Evolutionary conservation across 257 asterid genomes (phyloP).

Genomic region (Capsicum rhomboideum): DNA sequence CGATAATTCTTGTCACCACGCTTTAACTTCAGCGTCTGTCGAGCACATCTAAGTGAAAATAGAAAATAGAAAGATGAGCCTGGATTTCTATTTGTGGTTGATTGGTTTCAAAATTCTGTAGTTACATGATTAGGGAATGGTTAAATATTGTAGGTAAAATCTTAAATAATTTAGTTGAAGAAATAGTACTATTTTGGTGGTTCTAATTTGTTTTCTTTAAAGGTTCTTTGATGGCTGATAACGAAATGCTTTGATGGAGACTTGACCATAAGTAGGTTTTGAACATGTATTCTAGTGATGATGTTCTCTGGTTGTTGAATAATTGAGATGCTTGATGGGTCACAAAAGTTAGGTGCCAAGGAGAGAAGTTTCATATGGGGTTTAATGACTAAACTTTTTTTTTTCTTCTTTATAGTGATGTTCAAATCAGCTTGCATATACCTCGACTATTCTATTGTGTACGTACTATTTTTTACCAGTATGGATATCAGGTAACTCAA

Average conservation of each 20-base stretch:
- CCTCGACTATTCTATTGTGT: background rate
- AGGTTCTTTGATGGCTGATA: background rate
- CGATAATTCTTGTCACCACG: background rate
- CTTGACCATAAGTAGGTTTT: background rate
- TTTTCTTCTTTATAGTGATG: too few species aligned
- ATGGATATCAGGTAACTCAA: background rate
- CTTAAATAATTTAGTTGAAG: background rate
- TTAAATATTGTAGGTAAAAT: background rate
- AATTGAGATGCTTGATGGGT: background rate
- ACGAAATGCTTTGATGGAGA: background rate
- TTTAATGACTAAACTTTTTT: background rate
- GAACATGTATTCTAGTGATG: background rate
- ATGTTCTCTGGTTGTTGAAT: background rate
- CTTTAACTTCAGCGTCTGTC: background rate
- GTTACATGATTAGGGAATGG: background rate
- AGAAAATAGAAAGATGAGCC: background rate
- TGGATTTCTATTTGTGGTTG: background rate
- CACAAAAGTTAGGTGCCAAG: background rate
- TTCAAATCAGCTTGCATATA: rapidly evolving
- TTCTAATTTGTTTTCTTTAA: background rate
- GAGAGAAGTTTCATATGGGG: background rate
- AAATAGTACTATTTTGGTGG: background rate
- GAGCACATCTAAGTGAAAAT: background rate
- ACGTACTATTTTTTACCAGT: rapidly evolving
- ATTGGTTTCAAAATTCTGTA: background rate